Conservation (phyloP, 108 stramenopile species). For the Nitzschia sp. region DNA sequence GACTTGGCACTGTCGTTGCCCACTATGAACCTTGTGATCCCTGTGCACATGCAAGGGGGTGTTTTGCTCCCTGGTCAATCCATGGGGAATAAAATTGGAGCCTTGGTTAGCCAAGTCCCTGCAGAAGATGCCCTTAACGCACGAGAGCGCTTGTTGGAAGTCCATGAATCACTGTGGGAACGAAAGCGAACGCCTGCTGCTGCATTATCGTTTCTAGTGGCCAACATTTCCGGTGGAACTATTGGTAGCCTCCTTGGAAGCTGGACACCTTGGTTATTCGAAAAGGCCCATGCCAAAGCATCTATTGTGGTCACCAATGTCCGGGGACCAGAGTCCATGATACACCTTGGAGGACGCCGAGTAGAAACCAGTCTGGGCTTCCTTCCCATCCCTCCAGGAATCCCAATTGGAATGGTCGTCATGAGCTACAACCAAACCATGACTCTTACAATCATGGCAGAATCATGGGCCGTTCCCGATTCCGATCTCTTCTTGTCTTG, state of each 20-base stretch:
- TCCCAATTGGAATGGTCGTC: constrained; percentile 78
- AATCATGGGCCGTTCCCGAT: constrained; percentile 83
- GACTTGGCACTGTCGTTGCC: constrained; percentile 17
- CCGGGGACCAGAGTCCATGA: constrained; percentile 52
- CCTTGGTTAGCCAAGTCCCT: constrained; percentile 66
- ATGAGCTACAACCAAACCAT: constrained; percentile 60
- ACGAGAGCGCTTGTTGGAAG: constrained; percentile 52
- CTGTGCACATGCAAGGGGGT: constrained; percentile 82
- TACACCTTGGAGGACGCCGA: constrained; percentile 67
- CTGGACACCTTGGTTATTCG: constrained; percentile 36
- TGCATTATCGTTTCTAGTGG: constrained; percentile 52
- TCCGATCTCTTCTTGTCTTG: constrained; percentile 75
- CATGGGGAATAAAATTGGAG: constrained; percentile 86
- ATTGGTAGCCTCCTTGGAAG: constrained; percentile 30
- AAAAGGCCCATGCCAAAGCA: constrained; percentile 64
- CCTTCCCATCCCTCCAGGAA: constrained; percentile 78
- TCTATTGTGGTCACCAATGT: constrained; percentile 74
- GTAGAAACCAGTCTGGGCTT: constrained; percentile 75
- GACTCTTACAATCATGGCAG: constrained; percentile 69
- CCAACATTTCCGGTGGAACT: constrained; percentile 32
- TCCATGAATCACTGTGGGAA: constrained; percentile 49
- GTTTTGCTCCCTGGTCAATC: constrained; percentile 66
- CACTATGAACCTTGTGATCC: constrained; percentile 68
- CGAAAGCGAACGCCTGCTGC: constrained; percentile 72
- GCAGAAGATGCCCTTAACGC: constrained; percentile 44